These are phyloP conservation scores for Aspergillus indologenus DNA, from an alignment of 495 filamentous ascomycete genomes.

Conservation along the genomic window DNA sequence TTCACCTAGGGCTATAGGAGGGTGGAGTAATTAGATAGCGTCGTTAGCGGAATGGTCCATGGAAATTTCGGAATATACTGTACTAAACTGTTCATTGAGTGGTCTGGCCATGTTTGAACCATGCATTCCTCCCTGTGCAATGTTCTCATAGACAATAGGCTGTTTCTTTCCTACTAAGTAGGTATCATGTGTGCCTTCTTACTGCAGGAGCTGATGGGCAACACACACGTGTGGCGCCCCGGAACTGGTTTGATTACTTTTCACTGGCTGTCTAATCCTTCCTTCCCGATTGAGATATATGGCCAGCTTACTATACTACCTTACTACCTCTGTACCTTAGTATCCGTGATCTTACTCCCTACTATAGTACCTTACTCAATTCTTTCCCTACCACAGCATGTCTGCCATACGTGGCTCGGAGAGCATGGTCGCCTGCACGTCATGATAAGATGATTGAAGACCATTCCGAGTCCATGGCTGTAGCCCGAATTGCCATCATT, in stretches of 20 bases:
- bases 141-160: background rate
- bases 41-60: background rate
- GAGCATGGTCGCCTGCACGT: background rate
- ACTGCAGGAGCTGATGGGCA: background rate
- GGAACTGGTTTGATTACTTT: background rate
- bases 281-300: background rate
- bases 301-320: background rate
- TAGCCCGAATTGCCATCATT: background rate
- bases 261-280: background rate
- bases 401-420: background rate
- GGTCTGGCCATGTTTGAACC: background rate
- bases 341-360: no score
- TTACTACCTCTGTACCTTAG: no score
- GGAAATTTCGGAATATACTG: conserved; percentile 8
- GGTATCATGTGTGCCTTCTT: conserved; percentile 9
- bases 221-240: background rate
- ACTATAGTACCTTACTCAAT: background rate
- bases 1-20: conserved; percentile 22
- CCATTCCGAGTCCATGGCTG: background rate
- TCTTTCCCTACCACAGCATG: background rate
- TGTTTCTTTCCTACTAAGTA: conserved; percentile 7
- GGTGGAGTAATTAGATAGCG: background rate
- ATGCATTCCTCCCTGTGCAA: background rate
- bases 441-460: background rate
- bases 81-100: background rate